Base-by-base conservation (phyloP, 306 rosid genomes). In the Hippophae rhamnoides region DNA sequence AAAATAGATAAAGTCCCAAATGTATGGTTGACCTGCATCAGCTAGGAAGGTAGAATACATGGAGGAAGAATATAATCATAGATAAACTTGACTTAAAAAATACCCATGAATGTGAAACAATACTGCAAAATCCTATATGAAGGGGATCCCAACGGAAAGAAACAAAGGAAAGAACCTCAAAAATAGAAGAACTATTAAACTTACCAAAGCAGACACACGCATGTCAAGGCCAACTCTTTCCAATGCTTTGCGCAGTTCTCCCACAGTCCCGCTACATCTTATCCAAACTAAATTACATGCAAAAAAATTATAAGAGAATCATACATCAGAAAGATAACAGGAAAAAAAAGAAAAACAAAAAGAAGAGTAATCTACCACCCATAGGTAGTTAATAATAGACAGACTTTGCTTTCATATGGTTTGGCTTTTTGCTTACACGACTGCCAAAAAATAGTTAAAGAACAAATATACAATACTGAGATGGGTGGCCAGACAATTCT, bases 121-220 rank as follows among this genome's bases (percentile, higher is more conserved):
- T 18, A 18, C 23, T 18, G 23, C 23, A 18, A 18, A 18, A 18
- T 18, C 23, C 23, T 18, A 18, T 18, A 18, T 18, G 23, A 18
- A 18, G 23, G 23, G 23, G 23, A 18, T 18, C 23, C 23, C 23
- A 18, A 18, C 23, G 1, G 23, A 18, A 18, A 18, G 23, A 18
- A 18, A 18, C 54, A 63, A 27, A 14, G 10, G 62, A 57, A 18
- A 66, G 12, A 23, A 40, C 66, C 53, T 8, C 13, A 55, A 56
- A 13, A 66, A 31, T 50, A 48, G 8, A 38, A 43, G 56, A 65
- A 49, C 14, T 7, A 63, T 40, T 27, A 68, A 66, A 68, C 95
- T 75, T 25, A 89, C 99, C 69, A 93, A 77, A 56, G 95, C 99
- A 27, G 95, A 55, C 64, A 93, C 95, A 25, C 94, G 89, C 99